These are phyloP conservation scores for Stachybotrys chlorohalonatus DNA, from an alignment of 2,329 filamentous ascomycete genomes.

Conservation along the genomic window DNA sequence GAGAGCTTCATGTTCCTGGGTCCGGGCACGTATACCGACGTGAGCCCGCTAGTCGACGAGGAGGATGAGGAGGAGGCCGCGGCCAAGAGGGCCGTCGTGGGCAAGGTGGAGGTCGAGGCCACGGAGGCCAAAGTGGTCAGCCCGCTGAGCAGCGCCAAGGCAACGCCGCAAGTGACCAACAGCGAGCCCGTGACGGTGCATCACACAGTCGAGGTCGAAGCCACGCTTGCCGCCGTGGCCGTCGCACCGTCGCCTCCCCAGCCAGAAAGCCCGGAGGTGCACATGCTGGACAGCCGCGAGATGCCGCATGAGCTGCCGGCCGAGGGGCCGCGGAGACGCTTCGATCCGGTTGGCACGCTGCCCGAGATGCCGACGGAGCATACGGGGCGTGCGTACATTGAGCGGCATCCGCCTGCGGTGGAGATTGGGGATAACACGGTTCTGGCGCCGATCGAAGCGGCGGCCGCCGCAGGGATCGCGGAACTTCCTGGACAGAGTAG, in stretches of 20 bases:
- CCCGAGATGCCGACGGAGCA: constrained; percentile 38
- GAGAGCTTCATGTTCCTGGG: constrained; percentile 46
- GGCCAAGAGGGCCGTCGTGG: constrained; percentile 17
- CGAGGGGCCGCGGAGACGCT: constrained; percentile 11
- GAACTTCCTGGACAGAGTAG: constrained; percentile 29
- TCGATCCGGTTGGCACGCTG: constrained; percentile 33
- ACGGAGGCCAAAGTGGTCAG: constrained; percentile 14
- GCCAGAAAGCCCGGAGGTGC: constrained; percentile 12
- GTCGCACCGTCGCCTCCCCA: constrained; percentile 10
- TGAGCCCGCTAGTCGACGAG: constrained; percentile 32
- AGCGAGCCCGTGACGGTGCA: constrained; percentile 6
- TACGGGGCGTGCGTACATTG: constrained; percentile 29
- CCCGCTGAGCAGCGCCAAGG: constrained; percentile 16
- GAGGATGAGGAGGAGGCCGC: constrained; percentile 25
- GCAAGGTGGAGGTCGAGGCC: constrained; percentile 5
- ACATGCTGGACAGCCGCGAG: constrained; percentile 25
- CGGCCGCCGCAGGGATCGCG: constrained; percentile 15
- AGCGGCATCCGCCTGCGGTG: constrained; percentile 33
- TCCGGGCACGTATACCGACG: constrained; percentile 33
- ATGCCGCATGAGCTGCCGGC: constrained; percentile 21
- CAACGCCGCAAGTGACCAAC: constrained; percentile 15
- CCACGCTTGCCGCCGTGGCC: constrained; percentile 3
- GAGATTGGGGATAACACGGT: constrained; percentile 33
- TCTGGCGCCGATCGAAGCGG: constrained; percentile 25
- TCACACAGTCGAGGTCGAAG: not conserved